Evolutionary conservation across 805 yeast species (phyloP).

Genomic region (Suhomyces emberorum): DNA sequence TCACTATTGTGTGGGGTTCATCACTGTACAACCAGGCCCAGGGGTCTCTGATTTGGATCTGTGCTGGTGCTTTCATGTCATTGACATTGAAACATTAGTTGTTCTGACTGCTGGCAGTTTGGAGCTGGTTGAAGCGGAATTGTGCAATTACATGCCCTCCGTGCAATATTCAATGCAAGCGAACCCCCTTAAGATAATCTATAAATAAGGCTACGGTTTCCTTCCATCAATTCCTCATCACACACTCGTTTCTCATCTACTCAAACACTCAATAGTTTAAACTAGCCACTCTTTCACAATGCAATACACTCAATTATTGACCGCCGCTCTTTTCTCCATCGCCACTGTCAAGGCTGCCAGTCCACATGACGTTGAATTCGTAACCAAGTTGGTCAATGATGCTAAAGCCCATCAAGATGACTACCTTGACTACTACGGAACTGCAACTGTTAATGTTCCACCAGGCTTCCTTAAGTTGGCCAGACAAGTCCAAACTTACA

Average conservation of each 20-base stretch:
- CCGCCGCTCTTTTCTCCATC: slow-evolving; percentile 15
- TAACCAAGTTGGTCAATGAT: slow-evolving; percentile 12
- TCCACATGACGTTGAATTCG: slow-evolving; percentile 12
- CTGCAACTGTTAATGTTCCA: slow-evolving; percentile 26
- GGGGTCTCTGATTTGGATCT: too few species aligned
- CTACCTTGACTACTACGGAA: slow-evolving; percentile 19
- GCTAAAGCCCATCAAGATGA: slow-evolving; percentile 9
- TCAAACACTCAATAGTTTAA: background rate
- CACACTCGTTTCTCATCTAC: too few species aligned
- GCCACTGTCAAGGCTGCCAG: slow-evolving; percentile 17
- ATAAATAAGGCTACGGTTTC: background rate
- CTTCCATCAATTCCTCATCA: background rate
- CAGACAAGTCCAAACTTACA: slow-evolving; percentile 25
- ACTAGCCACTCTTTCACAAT: slow-evolving; percentile 3
- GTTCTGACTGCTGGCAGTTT: too few species aligned
- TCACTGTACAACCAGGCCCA: too few species aligned
- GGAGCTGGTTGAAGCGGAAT: too few species aligned
- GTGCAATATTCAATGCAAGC: too few species aligned
- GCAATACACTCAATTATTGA: slow-evolving; percentile 6
- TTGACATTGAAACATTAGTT: too few species aligned
- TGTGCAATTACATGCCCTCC: too few species aligned
- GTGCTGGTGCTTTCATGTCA: too few species aligned
- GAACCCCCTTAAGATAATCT: too few species aligned
- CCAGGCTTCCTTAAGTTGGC: slow-evolving; percentile 27
- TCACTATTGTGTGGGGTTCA: too few species aligned